Conservation (phyloP, 495 filamentous ascomycete species). For the Penicillium flavigenum region DNA sequence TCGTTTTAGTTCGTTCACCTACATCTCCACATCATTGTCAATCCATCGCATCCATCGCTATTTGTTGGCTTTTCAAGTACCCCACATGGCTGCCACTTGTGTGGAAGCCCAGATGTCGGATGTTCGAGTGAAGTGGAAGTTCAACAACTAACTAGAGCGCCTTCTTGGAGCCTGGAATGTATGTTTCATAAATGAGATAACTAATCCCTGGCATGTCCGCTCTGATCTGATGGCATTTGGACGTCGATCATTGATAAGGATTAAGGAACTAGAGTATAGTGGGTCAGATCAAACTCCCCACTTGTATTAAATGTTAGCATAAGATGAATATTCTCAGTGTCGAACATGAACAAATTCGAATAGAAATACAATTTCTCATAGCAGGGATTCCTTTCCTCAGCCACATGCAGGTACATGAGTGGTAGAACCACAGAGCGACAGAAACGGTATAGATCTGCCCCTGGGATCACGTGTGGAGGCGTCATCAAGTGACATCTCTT, state of each 20-base stretch:
- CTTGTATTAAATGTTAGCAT: background rate
- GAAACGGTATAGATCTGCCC: constrained; percentile 9
- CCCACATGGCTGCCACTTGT: constrained; percentile 5
- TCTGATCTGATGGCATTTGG: too few relatives aligned
- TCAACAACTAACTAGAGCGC: background rate
- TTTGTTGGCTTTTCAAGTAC: constrained; percentile 1
- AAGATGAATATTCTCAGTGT: background rate
- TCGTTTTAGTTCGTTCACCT: constrained; percentile 3
- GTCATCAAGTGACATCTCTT: constrained; percentile 33
- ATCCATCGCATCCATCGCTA: background rate
- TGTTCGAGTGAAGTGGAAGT: background rate
- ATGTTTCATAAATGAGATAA: background rate
- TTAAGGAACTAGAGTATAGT: constrained; percentile 7
- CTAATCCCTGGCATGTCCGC: too few relatives aligned
- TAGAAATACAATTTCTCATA: background rate
- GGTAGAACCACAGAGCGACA: constrained; percentile 9
- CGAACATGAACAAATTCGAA: background rate
- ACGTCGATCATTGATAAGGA: constrained; percentile 16
- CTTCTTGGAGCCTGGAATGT: background rate
- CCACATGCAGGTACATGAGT: constrained; percentile 3
- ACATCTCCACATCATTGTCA: constrained; percentile 9
- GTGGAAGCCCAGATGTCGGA: constrained; percentile 5
- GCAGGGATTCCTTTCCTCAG: background rate
- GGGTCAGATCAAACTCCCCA: constrained; percentile 9
- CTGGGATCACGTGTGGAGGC: constrained; percentile 16